phyloP scores from a whole-genome alignment of 768 basidiomycete genomes.

The Grammothele lineata region DNA sequence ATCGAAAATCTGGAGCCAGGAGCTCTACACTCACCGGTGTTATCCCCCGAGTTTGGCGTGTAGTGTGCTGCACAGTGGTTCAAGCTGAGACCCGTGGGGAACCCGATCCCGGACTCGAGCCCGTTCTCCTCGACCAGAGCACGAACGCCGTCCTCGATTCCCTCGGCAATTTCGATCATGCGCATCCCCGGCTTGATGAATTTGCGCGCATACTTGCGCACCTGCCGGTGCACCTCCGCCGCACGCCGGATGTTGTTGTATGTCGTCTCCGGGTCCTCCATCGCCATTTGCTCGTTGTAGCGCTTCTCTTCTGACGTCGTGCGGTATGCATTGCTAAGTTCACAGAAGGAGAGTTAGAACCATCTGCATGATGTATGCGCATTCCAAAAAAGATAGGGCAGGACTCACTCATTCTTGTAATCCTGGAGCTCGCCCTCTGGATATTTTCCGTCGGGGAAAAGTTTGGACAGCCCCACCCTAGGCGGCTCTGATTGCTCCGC shows the following conservation, averaged over 20 bases:
- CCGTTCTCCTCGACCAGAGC: slow-evolving; percentile 91
- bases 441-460: slow-evolving; percentile 83
- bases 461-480: slow-evolving; percentile 79
- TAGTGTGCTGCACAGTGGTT: slow-evolving; percentile 98
- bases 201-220: slow-evolving; percentile 76
- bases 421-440: slow-evolving; percentile 90
- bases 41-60: slow-evolving; percentile 92
- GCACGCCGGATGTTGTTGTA: slow-evolving; percentile 89
- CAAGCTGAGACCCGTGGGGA: slow-evolving; percentile 91
- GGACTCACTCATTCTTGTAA: slow-evolving; percentile 85
- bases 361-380: not conserved
- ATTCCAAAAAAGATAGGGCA: not conserved
- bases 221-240: slow-evolving; percentile 94
- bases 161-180: slow-evolving; percentile 90
- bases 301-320: slow-evolving; percentile 89
- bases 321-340: slow-evolving; percentile 77
- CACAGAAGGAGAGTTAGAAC: not conserved
- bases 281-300: slow-evolving; percentile 69
- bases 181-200: slow-evolving; percentile 89
- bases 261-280: slow-evolving; percentile 78
- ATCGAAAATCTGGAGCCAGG: too few species aligned
- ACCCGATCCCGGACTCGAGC: slow-evolving; percentile 82
- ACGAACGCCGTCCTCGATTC: slow-evolving; percentile 89
- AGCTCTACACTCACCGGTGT: slow-evolving; percentile 59
- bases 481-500: slow-evolving; percentile 87